Evolutionary conservation across 2,329 filamentous ascomycete genomes (phyloP), one percentile per base, ranked within the genome.

Genomic region (Neonectria coccinea): DNA sequence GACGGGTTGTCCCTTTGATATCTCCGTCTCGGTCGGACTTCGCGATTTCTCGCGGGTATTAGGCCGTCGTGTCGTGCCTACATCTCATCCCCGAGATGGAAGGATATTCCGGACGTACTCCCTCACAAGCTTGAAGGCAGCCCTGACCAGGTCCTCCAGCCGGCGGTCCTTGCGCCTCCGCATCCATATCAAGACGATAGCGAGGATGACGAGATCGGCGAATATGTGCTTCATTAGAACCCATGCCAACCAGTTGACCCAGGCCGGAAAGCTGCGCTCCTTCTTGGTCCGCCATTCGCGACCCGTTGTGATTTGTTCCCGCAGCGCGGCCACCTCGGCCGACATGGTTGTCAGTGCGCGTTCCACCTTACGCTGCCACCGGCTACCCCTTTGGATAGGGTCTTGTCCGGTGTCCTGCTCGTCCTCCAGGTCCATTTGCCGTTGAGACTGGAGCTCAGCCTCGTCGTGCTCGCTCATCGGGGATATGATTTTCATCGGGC

Each of bases 401-500:
- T 59, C 55, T 36, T 67, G 67, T 20, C 79, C 78, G 5, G 79
- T 79, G 7, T 83, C 80, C 2, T 81, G 77, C 25, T 82, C 80
- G 12, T 84, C 82, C 14, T 83, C 81, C 22, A 83, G 77, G 44
- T 82, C 82, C 65, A 82, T 79, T 55, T 82, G 79, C 67, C 80
- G 75, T 53, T 86, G 83, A 41, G 83, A 86, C 59, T 86, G 82
- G 54, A 83, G 78, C 69, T 90, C 86, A 57, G 87, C 87, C 74
- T 90, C 91, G 72, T 94, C 91, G 47, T 91, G 90, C 75, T 97
- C 92, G 73, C 92, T 96, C 83, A 97, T 93, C 1, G 94, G 94
- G 68, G 90, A 93, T 27, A 97, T 82, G 16, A 97, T 85, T 73
- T 90, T 88, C 80, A 94, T 85, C 2, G 87, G 85, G 1, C 79